These are phyloP conservation scores for Mycena belliarum DNA, from an alignment of 768 basidiomycete genomes.

Conservation along the genomic window DNA sequence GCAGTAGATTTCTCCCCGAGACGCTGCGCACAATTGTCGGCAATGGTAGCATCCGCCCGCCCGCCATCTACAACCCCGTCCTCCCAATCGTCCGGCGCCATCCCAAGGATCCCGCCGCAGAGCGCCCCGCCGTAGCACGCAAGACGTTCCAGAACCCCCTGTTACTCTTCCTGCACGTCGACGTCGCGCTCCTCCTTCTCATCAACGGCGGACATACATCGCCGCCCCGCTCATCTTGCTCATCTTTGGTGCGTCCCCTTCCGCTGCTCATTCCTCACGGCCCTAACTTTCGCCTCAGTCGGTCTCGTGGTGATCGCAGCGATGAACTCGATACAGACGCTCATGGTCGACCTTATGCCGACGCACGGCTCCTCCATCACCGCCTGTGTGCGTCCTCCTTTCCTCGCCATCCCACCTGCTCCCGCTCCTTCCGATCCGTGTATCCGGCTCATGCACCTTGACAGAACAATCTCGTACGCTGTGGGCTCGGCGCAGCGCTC, in stretches of 20 bases:
- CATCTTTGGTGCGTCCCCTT: conserved; percentile 9
- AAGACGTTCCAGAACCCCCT: conserved; percentile 53
- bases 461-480: conserved; percentile 74
- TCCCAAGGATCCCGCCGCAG: conserved; percentile 27
- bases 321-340: conserved; percentile 60
- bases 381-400: conserved; percentile 57
- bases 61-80: conserved; percentile 51
- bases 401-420: background rate
- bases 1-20: conserved; percentile 49
- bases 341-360: conserved; percentile 68
- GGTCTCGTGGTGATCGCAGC: conserved; percentile 46
- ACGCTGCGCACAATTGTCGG: conserved; percentile 56
- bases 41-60: conserved; percentile 51
- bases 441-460: no score
- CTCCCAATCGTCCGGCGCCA: conserved; percentile 46
- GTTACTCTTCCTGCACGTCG: conserved; percentile 50
- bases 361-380: conserved; percentile 66
- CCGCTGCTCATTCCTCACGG: no score
- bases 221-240: conserved; percentile 58
- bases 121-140: conserved; percentile 29
- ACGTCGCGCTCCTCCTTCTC: conserved; percentile 52
- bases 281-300: no score
- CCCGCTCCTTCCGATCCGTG: background rate
- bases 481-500: conserved; percentile 56
- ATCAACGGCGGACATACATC: conserved; percentile 47